phyloP scores from a whole-genome alignment of 2,329 filamentous ascomycete genomes.

The Nigrospora oryzae region DNA sequence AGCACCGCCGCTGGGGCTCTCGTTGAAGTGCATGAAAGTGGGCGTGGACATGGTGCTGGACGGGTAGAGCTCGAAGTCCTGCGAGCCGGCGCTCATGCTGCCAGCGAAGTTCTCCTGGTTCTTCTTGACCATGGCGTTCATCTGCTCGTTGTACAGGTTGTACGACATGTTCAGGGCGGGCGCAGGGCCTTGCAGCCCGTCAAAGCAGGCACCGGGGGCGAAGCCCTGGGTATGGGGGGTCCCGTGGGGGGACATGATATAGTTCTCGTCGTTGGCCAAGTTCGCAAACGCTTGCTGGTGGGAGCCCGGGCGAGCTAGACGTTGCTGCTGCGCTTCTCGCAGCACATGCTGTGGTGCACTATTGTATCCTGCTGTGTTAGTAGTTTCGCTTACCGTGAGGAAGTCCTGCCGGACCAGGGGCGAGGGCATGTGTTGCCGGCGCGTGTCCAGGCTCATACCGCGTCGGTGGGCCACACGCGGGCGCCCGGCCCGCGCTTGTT shows the following conservation, averaged over 20 bases:
- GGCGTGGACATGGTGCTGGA: constrained; percentile 38
- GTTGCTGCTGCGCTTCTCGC: constrained; percentile 87
- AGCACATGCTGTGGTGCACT: constrained; percentile 66
- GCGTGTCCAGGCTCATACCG: constrained; percentile 76
- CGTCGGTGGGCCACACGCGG: constrained; percentile 56
- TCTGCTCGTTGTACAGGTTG: constrained; percentile 33
- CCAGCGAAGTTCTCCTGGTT: constrained; percentile 32
- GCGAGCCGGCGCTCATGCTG: constrained; percentile 28
- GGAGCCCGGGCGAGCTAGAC: constrained; percentile 69
- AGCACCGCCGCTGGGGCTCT: constrained; percentile 31
- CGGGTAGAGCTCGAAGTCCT: constrained; percentile 43
- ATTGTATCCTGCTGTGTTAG: constrained; percentile 48
- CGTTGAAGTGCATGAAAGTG: constrained; percentile 39
- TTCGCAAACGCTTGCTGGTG: constrained; percentile 25
- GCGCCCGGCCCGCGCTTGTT: constrained; percentile 8
- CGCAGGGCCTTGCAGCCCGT: constrained; percentile 16
- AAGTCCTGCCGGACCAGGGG: constrained; percentile 35
- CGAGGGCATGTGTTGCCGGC: constrained; percentile 45
- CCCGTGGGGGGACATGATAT: constrained; percentile 46
- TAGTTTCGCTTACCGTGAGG: constrained; percentile 42
- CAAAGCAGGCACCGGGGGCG: constrained; percentile 33
- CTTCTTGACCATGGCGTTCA: constrained; percentile 38
- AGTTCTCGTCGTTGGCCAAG: constrained; percentile 40
- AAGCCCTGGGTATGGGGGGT: constrained; percentile 47
- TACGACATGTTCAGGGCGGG: constrained; percentile 32